phyloP scores from a whole-genome alignment of 441 rosid genomes.

The Corymbia citriodora region DNA sequence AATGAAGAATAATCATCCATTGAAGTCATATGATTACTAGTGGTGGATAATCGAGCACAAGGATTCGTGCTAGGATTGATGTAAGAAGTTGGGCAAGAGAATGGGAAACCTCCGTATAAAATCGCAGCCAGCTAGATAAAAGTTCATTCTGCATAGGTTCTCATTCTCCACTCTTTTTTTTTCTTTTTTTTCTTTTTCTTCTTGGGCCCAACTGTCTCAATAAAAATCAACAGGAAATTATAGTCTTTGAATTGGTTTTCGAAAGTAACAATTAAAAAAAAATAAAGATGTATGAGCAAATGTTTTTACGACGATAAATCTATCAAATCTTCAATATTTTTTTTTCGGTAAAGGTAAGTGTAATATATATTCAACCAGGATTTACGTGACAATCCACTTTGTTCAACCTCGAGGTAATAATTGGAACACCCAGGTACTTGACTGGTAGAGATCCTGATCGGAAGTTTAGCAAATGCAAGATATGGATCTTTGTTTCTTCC shows the following conservation, averaged over 20 bases:
- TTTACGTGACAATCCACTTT: too few species aligned
- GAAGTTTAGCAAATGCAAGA: too few species aligned
- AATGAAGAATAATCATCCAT: neutral
- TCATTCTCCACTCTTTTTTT: neutral
- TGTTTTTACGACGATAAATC: neutral
- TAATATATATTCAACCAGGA: too few species aligned
- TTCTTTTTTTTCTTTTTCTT: too few species aligned
- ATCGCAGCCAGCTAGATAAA: neutral
- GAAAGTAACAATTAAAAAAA: too few species aligned
- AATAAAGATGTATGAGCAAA: neutral
- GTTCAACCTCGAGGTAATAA: too few species aligned
- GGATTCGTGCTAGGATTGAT: neutral
- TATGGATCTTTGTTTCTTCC: too few species aligned
- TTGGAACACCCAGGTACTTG: too few species aligned
- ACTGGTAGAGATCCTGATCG: too few species aligned
- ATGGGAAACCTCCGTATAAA: neutral
- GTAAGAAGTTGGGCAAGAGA: neutral
- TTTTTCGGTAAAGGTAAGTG: too few species aligned
- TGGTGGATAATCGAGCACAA: neutral
- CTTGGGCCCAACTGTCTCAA: too few species aligned
- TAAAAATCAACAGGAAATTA: neutral
- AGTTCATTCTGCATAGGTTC: neutral
- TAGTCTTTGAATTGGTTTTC: too few species aligned
- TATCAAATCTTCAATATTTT: neutral
- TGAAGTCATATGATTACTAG: neutral